Base-by-base conservation (phyloP, 441 rosid species). In the Mallotus japonicus region DNA sequence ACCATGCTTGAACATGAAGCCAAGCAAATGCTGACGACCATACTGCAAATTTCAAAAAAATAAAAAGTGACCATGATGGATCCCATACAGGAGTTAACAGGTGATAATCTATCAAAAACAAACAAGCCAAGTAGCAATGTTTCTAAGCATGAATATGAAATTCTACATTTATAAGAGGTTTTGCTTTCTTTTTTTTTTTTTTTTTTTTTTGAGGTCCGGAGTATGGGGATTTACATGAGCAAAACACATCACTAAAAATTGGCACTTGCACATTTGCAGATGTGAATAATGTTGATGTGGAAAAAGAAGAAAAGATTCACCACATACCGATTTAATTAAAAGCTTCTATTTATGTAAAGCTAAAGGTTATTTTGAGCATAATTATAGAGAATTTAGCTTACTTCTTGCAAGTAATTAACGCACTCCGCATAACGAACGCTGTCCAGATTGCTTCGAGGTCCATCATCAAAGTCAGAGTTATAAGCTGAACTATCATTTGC, bases 1-100 rank as follows among this genome's bases (percentile, higher is more conserved):
- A 69, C 98, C 99, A 78, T 95, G 98, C 83, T 87, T 88, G 77
- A 93, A 93, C 94, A 91, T 90, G 82, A 93, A 95, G 70, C 87
- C 85, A 81, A 95, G 90, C 84, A 90, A 83, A 84, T 91, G 91
- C 83, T 87, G 92, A 50, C 94, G 92, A 82, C 95, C 91, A 86
- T 89, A 93, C 99, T 95, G 96, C 85, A 86, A 67, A 75, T 61
- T 71, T 70, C 66, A 78, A 78, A 73, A 75, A 65, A 42, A 22
- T 51, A 22, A 67, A 78, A 73, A 22, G 12, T 37, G 46, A 12
- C 19, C 37, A 40, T 2, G 55, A 66, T 13, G 24, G 56, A 59
- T 13, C 32, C 16, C 9, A 63, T 40, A 72, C 69, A 63, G 34
- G 44, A 82, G 54, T 65, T 59, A 17, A 46, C 53, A 62, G 47